These are phyloP conservation scores for Forsythia viridissima DNA, from an alignment of 257 asterid genomes.

Conservation along the genomic window DNA sequence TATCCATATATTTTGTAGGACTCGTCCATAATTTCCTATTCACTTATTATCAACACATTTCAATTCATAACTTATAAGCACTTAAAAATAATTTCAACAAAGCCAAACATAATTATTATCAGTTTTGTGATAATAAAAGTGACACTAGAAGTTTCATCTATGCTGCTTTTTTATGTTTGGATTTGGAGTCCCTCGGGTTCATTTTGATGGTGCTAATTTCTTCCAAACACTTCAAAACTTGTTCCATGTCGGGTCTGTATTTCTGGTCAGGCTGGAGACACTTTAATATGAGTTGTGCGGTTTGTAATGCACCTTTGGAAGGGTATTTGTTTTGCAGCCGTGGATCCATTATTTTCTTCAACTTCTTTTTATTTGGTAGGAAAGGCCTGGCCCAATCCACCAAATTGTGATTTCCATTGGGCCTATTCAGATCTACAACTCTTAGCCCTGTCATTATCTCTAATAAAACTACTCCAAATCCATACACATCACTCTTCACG, in stretches of 20 bases:
- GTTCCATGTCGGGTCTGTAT: slow-evolving; percentile 20
- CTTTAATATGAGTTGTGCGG: slow-evolving; percentile 6
- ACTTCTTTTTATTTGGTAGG: slow-evolving; percentile 7
- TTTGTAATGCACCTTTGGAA: not conserved
- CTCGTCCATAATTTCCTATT: too few species aligned
- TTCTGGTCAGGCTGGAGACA: slow-evolving; percentile 15
- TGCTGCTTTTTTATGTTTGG: not conserved
- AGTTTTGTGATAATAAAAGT: too few species aligned
- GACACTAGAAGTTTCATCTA: too few species aligned
- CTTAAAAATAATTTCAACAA: too few species aligned
- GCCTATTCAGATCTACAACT: slow-evolving; percentile 2
- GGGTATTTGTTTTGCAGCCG: slow-evolving; percentile 17
- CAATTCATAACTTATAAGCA: too few species aligned
- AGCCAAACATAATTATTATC: too few species aligned
- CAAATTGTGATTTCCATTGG: not conserved
- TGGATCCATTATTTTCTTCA: slow-evolving; percentile 22
- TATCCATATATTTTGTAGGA: too few species aligned
- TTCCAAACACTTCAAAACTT: slow-evolving; percentile 20
- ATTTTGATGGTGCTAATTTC: not conserved
- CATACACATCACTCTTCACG: slow-evolving; percentile 26
- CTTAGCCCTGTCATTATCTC: slow-evolving; percentile 17
- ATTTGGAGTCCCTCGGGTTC: not conserved
- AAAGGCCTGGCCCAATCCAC: slow-evolving; percentile 20
- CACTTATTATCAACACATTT: too few species aligned
- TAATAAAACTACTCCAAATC: slow-evolving; percentile 21